phyloP scores from a whole-genome alignment of 495 filamentous ascomycete species.

The Aspergillus ostianus region DNA sequence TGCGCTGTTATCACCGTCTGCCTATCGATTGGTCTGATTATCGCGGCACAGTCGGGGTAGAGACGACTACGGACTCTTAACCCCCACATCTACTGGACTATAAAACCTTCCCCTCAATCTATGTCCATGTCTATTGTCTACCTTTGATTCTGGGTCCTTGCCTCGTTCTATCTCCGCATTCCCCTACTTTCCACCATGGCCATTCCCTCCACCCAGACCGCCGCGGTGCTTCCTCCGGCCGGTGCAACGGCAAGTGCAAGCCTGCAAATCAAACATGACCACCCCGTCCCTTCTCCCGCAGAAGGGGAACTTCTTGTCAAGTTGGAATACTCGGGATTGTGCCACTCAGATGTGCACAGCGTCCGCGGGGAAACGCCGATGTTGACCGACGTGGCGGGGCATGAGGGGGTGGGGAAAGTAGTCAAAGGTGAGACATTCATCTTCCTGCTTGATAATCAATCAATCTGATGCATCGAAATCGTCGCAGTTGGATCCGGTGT shows the following conservation, averaged over 20 bases:
- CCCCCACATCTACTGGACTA: background rate
- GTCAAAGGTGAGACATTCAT: conserved; percentile 27
- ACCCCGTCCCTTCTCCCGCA: conserved; percentile 34
- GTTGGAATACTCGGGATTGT: conserved; percentile 43
- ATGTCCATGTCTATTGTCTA: no score
- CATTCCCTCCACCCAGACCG: conserved; percentile 34
- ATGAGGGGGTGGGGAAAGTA: conserved; percentile 44
- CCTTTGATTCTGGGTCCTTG: background rate
- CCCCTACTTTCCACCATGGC: conserved; percentile 19
- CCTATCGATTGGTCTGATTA: background rate
- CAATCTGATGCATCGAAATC: background rate
- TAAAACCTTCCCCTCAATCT: background rate
- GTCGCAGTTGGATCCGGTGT: conserved; percentile 31
- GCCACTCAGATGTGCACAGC: conserved; percentile 46
- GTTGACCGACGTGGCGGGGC: conserved; percentile 45
- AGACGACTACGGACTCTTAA: no score
- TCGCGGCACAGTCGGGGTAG: no score
- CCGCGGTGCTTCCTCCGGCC: conserved; percentile 33
- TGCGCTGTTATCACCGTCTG: background rate
- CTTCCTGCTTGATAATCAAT: background rate
- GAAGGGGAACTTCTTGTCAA: conserved; percentile 40
- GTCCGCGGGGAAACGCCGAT: conserved; percentile 46
- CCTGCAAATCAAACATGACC: conserved; percentile 30
- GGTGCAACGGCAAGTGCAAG: conserved; percentile 22
- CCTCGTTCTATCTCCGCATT: background rate